Base-by-base conservation (phyloP, 1,284 basidiomycete species). In the Xerocomus amazonicus region DNA sequence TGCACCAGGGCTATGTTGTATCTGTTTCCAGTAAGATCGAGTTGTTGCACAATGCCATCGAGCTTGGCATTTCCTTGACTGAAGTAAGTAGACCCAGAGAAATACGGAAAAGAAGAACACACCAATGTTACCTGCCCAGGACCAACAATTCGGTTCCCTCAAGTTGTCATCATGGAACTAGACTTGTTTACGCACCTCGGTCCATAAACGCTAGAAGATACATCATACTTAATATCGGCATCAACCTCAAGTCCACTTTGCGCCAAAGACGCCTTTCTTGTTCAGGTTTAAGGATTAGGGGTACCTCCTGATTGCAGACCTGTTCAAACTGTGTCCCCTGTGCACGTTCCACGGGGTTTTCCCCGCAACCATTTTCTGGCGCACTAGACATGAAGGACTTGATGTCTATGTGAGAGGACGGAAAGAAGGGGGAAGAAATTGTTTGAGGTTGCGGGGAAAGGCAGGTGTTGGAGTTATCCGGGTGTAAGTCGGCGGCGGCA, bases 201-300 rank as follows among this genome's bases (percentile, higher is more conserved):
- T 87, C 84, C 67, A 86, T 67, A 63, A 83, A 86, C 3, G 80
- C 80, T 35, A 81, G 65, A 27, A 87, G 67, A 56, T 85, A 85
- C 76, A 87, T 80, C 40, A 82, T 53, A 16, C 77, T 73, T 16
- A 86, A 63, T 29, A 86, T 84, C 0, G 84, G 83, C 76, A 86
- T 77, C 34, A 86, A 69, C 48, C 80, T 70, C 31, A 73, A 19
- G 56, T 87, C 84, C 19, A 87, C 72, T 68, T 86, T 87, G 53
- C 77, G 70, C 73, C 81, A 87, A 39, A 87, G 63, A 50, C 63
- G 74, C 52, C 66, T 70, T 65, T 85, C 81, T 54, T 85, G 68
- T 53, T 77, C 78, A 0, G 42, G 41, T 3, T 47, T 55, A 35
- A 63, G 50, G 13, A 40, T 6, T 19, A 27, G 41, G 1, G 49